Evolutionary conservation across 2,329 filamentous ascomycete genomes (phyloP).

Genomic region (Colletotrichum sp.): DNA sequence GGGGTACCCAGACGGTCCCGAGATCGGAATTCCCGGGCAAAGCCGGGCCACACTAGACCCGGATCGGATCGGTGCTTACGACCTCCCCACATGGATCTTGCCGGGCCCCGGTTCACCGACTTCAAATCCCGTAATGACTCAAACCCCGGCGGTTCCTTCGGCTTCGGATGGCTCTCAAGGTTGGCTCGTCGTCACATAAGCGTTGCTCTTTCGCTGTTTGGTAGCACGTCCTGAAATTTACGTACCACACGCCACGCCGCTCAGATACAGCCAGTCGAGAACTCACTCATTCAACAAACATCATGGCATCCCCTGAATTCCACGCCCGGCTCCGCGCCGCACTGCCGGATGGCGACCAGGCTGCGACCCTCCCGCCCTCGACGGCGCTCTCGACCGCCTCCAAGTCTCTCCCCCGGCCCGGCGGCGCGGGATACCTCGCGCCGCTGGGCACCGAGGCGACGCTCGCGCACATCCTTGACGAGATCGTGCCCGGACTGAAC

Average conservation of each 20-base stretch:
- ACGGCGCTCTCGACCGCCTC: slow-evolving; percentile 40
- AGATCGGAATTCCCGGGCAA: neutral
- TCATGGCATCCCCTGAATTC: slow-evolving; percentile 5
- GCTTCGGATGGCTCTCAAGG: neutral
- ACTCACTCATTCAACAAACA: neutral
- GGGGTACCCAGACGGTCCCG: neutral
- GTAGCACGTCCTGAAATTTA: neutral
- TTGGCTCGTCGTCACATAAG: neutral
- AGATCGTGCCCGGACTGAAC: slow-evolving; percentile 67
- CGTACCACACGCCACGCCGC: neutral
- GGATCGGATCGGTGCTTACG: neutral
- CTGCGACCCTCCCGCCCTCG: slow-evolving; percentile 43
- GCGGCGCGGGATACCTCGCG: slow-evolving; percentile 34
- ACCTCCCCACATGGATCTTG: neutral
- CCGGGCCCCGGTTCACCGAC: neutral
- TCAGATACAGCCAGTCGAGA: neutral
- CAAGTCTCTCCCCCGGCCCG: slow-evolving; percentile 41
- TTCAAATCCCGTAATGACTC: slow-evolving; percentile 1
- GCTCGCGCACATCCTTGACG: slow-evolving; percentile 47
- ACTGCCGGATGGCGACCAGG: neutral
- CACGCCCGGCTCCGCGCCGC: slow-evolving; percentile 15
- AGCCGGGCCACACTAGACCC: neutral
- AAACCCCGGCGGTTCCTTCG: neutral
- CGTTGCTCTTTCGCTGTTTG: neutral
- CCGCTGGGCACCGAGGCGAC: slow-evolving; percentile 35